Percentiles rank a stretch among this genome's conserved stretches.
These are phyloP conservation scores for Viola odorata DNA, from an alignment of 345 rosid species.

Conservation along the genomic window DNA sequence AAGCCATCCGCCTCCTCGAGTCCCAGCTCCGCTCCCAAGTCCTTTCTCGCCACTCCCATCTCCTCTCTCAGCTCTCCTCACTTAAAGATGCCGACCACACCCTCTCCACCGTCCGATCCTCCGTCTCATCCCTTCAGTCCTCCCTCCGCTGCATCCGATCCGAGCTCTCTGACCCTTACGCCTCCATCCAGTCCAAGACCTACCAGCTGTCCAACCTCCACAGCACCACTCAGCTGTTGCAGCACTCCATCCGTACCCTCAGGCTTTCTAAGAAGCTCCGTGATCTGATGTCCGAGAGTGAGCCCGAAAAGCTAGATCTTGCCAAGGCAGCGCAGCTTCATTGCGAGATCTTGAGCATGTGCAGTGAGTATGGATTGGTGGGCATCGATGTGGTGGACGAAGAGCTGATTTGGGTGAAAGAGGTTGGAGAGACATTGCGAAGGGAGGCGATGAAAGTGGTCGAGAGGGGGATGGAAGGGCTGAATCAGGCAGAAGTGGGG, in stretches of 20 bases:
- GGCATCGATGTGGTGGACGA: constrained; percentile 76
- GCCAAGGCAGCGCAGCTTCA: constrained; percentile 92
- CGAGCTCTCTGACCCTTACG: constrained; percentile 80
- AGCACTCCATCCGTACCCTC: constrained; percentile 74
- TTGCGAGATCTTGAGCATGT: constrained; percentile 70
- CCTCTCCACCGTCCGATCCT: constrained; percentile 78
- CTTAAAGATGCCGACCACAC: constrained; percentile 75
- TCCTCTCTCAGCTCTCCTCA: constrained; percentile 84
- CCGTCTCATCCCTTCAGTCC: constrained; percentile 81
- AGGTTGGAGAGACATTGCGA: constrained; percentile 62
- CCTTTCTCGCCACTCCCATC: constrained; percentile 76
- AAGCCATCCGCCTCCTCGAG: constrained; percentile 88
- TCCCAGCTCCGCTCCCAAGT: constrained; percentile 88
- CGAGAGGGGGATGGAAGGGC: constrained; percentile 93
- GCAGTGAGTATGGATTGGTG: constrained; percentile 62
- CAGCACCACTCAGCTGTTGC: constrained; percentile 57
- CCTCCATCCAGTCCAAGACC: constrained; percentile 64
- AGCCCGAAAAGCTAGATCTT: constrained; percentile 68
- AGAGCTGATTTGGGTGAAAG: constrained; percentile 57
- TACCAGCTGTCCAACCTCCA: constrained; percentile 69
- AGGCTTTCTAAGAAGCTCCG: constrained; percentile 80
- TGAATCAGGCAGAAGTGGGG: constrained; percentile 96
- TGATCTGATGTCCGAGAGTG: constrained; percentile 49
- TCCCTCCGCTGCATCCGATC: constrained; percentile 77
- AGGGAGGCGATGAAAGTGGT: constrained; percentile 74